Base-by-base conservation (phyloP, 1,284 basidiomycete genomes). In the Sporisorium graminicola region DNA sequence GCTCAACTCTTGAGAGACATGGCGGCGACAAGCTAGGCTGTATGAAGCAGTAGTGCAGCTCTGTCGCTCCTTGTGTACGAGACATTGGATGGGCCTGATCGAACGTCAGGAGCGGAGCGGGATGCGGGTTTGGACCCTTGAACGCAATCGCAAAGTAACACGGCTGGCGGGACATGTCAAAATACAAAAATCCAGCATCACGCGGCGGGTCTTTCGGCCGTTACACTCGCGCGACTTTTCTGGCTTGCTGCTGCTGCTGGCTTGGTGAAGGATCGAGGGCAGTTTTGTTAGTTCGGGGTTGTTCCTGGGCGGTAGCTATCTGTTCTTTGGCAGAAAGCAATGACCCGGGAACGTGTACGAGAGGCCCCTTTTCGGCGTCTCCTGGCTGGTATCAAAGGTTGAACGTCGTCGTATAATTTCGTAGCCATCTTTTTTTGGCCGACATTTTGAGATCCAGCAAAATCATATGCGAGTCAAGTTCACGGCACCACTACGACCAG, bases 71-170 rank as follows among this genome's bases (percentile, higher is more conserved):
- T 18, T 40, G 16, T 47, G 47, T 33, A 55, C 47, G 51, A 49
- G 35, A 40, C 63, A 54, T 49, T 54, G 57, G 56, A 65, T 65
- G 57, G 51, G 50, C 22, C 16, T 20, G 16, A 10, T 58, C 18
- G 24, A n/a, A 31, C 26, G 18, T 42, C 14, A 43, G 46, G 18
- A 20, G 33, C 20, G 27, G 27, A 27, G 20, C 53, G 47, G 26
- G 47, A 27, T 27, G 27, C 47, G 22, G 33, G 42, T 27, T 40
- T 56, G 54, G 44, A 47, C 46, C 54, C 47, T 63, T 20, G n/a
- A 43, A 47, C n/a, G n/a, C n/a, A n/a, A n/a, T n/a, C n/a, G n/a
- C n/a, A n/a, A 56, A 29, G 14, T 31, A 29, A 46, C 35, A 53
- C 51, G 31, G 2, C 42, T 24, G 49, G 53, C 27, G 44, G 13